A percentile compares a stretch with the other conserved stretches of the same genome.
phyloP scores from a whole-genome alignment of 129 eudicot species.

The Helichrysum umbraculigerum region DNA sequence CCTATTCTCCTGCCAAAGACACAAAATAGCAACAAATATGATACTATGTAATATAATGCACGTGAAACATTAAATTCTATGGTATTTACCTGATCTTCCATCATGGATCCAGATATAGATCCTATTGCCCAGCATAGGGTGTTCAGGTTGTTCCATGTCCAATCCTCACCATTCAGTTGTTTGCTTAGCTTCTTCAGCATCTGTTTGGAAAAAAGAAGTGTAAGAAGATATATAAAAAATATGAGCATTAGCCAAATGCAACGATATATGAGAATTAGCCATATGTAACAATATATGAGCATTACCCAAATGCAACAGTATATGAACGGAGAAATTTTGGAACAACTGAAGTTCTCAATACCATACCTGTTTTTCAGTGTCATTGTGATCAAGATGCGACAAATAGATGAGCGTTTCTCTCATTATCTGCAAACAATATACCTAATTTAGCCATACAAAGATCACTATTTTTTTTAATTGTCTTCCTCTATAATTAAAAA shows the following conservation, averaged over 20 bases:
- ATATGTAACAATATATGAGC: background rate
- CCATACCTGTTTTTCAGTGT: constrained; percentile 93
- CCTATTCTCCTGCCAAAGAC: constrained; percentile 77
- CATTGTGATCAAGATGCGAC: constrained; percentile 96
- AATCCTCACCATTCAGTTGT: constrained; percentile 91
- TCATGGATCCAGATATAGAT: constrained; percentile 98
- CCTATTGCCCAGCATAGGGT: constrained; percentile 99
- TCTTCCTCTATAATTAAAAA: constrained; percentile 1
- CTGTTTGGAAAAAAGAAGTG: constrained; percentile 31
- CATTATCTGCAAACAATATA: constrained; percentile 72
- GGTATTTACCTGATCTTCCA: constrained; percentile 81
- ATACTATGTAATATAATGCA: constrained; percentile 14
- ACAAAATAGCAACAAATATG: background rate
- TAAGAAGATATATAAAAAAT: no score
- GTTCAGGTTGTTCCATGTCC: constrained; percentile 98
- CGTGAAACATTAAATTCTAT: background rate
- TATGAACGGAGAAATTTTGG: background rate
- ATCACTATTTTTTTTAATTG: background rate
- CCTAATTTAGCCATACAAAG: constrained; percentile 14
- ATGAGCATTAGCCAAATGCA: background rate
- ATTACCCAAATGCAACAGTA: background rate
- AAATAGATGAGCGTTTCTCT: constrained; percentile 91
- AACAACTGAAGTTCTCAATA: constrained; percentile 19
- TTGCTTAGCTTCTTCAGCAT: constrained; percentile 82
- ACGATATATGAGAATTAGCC: background rate